phyloP scores from a whole-genome alignment of 139 green algal species.

The Picochlorum sp. region DNA sequence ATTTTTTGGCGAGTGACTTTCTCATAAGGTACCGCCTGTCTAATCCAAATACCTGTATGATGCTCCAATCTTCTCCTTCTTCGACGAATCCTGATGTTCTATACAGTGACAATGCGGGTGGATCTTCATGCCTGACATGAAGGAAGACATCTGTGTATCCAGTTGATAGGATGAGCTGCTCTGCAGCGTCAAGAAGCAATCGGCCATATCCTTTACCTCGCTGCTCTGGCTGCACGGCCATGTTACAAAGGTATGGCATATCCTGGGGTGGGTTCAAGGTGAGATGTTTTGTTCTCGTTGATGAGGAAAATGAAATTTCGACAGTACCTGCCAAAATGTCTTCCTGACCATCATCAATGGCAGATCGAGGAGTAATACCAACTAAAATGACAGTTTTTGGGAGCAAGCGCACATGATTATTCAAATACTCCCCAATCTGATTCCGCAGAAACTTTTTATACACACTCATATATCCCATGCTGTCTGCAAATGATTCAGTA shows the following conservation, averaged over 20 bases:
- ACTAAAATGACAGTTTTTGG: constrained; percentile 50
- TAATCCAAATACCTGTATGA: constrained; percentile 27
- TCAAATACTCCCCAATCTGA: constrained; percentile 50
- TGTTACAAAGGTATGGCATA: constrained; percentile 67
- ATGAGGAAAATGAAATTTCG: constrained; percentile 39
- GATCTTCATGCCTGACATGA: constrained; percentile 45
- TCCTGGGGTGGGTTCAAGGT: constrained; percentile 46
- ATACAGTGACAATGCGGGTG: constrained; percentile 27
- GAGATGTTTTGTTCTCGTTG: constrained; percentile 34
- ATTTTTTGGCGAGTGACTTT: constrained; percentile 25
- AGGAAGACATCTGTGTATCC: constrained; percentile 41
- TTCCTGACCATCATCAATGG: not conserved
- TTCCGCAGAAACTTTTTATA: constrained; percentile 38
- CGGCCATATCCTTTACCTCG: constrained; percentile 38
- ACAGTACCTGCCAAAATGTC: constrained; percentile 32
- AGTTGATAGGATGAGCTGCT: constrained; percentile 27
- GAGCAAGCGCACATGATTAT: constrained; percentile 36
- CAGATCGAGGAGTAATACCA: constrained; percentile 24
- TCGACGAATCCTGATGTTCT: constrained; percentile 20
- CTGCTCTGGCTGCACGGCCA: constrained; percentile 35
- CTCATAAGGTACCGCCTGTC: constrained; percentile 39
- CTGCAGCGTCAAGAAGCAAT: constrained; percentile 39
- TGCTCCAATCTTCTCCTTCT: constrained; percentile 17
- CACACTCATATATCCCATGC: constrained; percentile 23
- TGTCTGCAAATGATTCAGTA: constrained; percentile 40